phyloP scores from a whole-genome alignment of 2,329 filamentous ascomycete genomes.

The Ascosphaera apis region DNA sequence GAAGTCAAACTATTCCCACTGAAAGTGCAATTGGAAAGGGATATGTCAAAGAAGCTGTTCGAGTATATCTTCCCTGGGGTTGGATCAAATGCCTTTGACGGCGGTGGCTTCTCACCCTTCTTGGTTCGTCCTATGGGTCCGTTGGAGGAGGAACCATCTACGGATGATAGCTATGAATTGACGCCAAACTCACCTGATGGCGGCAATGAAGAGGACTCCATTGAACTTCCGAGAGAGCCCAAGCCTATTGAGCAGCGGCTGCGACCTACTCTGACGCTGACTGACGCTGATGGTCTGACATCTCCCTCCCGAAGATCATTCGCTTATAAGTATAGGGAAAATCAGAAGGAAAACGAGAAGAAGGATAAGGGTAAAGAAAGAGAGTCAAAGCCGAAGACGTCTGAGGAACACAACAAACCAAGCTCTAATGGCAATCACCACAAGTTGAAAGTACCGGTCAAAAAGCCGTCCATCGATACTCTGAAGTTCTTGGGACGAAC shows the following conservation, averaged over 20 bases:
- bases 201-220: neutral
- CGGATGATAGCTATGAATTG: neutral
- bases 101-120: constrained; percentile 27
- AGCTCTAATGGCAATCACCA: constrained; percentile 5
- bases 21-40: constrained; percentile 78
- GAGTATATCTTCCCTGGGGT: constrained; percentile 92
- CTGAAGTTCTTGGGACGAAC: constrained; percentile 15
- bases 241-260: constrained; percentile 51
- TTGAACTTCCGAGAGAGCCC: neutral
- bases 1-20: constrained; percentile 84
- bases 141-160: constrained; percentile 14
- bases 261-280: constrained; percentile 49
- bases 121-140: constrained; percentile 30
- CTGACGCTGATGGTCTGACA: constrained; percentile 17
- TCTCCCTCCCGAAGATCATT: constrained; percentile 10
- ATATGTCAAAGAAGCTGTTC: constrained; percentile 79
- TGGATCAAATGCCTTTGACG: constrained; percentile 30
- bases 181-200: neutral
- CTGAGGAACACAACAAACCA: constrained; percentile 1
- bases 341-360: constrained; percentile 3
- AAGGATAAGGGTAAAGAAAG: constrained; percentile 10
- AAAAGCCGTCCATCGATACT: constrained; percentile 21
- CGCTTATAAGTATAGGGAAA: constrained; percentile 1
- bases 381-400: constrained; percentile 3
- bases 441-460: constrained; percentile 12